A percentile compares a stretch with the other conserved stretches of the same genome.
Conservation (phyloP, 2,329 filamentous ascomycete species). For the Hypoxylon sp. region DNA sequence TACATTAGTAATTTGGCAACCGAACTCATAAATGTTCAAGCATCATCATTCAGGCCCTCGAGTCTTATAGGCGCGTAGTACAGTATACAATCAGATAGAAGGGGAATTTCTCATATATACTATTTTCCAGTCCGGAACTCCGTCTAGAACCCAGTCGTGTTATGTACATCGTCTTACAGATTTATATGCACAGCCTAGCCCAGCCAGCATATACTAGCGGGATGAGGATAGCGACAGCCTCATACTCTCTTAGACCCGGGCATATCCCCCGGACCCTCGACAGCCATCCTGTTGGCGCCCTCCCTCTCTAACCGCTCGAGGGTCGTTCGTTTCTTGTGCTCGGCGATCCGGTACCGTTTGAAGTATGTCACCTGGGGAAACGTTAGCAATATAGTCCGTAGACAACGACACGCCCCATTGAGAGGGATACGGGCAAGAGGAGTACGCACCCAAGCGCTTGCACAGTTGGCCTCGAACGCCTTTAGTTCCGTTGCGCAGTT, state of each 20-base stretch:
- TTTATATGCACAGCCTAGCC: neutral
- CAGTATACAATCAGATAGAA: too few relatives aligned
- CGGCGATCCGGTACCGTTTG: constrained; percentile 94
- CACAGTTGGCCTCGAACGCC: constrained; percentile 85
- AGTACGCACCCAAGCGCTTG: constrained; percentile 82
- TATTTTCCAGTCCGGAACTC: constrained; percentile 30
- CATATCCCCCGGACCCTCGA: constrained; percentile 29
- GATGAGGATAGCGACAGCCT: neutral
- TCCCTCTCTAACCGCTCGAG: constrained; percentile 77
- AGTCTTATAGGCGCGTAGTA: neutral
- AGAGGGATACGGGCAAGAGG: neutral
- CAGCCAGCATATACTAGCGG: neutral
- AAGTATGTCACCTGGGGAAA: constrained; percentile 87
- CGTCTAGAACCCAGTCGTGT: constrained; percentile 26
- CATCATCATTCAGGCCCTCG: neutral
- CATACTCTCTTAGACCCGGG: constrained; percentile 21
- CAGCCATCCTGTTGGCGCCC: constrained; percentile 59
- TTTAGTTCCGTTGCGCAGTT: constrained; percentile 67
- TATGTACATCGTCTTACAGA: constrained; percentile 39
- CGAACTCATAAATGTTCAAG: neutral
- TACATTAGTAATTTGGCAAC: neutral
- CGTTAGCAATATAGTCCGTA: too few relatives aligned
- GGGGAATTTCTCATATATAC: constrained; percentile 17
- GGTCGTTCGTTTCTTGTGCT: constrained; percentile 83
- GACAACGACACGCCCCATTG: too few relatives aligned